Percentiles rank a stretch among this genome's conserved stretches.
Conservation (phyloP, 2,329 filamentous ascomycete species). For the Aspergillus pseudotamarii region DNA sequence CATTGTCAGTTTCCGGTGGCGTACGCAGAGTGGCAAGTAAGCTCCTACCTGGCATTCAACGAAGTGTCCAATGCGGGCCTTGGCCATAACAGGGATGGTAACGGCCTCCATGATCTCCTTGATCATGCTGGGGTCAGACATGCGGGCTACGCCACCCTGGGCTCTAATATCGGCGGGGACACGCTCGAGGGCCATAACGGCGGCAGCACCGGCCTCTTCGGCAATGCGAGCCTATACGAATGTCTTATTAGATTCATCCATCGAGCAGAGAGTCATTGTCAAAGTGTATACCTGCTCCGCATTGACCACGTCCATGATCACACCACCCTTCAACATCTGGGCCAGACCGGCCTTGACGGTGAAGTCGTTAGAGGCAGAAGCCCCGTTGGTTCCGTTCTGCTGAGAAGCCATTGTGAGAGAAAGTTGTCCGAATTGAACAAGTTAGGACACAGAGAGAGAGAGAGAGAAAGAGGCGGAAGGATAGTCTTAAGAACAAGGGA, state of each 20-base stretch:
- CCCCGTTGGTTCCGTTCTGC: conserved; percentile 30
- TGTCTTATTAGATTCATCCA: conserved; percentile 1
- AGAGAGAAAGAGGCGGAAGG: conserved; percentile 7
- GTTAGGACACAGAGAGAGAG: conserved; percentile 1
- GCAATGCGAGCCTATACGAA: conserved; percentile 78
- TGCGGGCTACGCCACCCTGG: conserved; percentile 91
- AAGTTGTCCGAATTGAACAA: neutral
- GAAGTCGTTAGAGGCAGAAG: conserved; percentile 61
- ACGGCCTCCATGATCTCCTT: conserved; percentile 92
- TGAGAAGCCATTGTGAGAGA: conserved; percentile 38
- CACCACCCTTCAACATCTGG: conserved; percentile 97
- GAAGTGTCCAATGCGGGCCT: conserved; percentile 95
- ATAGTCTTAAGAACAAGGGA: conserved; percentile 3
- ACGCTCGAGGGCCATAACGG: conserved; percentile 98
- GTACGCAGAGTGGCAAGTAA: neutral
- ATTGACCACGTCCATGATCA: conserved; percentile 99
- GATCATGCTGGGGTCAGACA: conserved; percentile 95
- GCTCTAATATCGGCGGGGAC: conserved; percentile 94
- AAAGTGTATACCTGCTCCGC: conserved; percentile 67
- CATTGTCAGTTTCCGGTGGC: conserved; percentile 9
- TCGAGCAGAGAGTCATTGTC: neutral
- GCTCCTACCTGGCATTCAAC: conserved; percentile 81
- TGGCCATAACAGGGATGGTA: conserved; percentile 98
- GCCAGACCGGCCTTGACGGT: conserved; percentile 93
- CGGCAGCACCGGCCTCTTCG: conserved; percentile 91